Conservation (phyloP, 805 yeast genomes). For the Metschnikowia anglica region DNA sequence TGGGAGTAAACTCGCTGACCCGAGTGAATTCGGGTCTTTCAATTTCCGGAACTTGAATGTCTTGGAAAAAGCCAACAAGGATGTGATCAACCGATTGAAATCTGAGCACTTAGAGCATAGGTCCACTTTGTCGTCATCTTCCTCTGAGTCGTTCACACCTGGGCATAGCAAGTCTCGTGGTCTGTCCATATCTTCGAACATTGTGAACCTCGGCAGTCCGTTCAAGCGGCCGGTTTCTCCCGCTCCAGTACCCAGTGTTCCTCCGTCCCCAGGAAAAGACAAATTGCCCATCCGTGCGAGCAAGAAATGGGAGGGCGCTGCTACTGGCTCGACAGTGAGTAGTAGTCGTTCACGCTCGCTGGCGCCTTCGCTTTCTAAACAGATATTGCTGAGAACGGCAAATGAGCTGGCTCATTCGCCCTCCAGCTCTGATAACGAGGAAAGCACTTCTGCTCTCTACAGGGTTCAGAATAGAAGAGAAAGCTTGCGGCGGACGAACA, state of each 20-base stretch:
- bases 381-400: slow-evolving; percentile 22
- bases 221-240: slow-evolving; percentile 51
- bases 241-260: slow-evolving; percentile 19
- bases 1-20: slow-evolving; percentile 68
- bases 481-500: slow-evolving; percentile 38
- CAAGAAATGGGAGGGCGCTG: slow-evolving; percentile 10
- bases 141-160: slow-evolving; percentile 44
- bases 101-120: slow-evolving; percentile 73
- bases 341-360: slow-evolving; percentile 15
- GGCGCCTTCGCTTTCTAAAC: slow-evolving; percentile 28
- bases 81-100: slow-evolving; percentile 82
- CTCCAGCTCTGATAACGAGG: slow-evolving; percentile 70
- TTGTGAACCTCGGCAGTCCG: slow-evolving; percentile 33
- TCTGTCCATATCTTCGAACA: slow-evolving; percentile 29
- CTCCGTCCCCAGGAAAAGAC: slow-evolving; percentile 31
- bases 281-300: slow-evolving; percentile 6
- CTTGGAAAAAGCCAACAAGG: slow-evolving; percentile 90
- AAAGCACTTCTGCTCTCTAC: slow-evolving; percentile 48
- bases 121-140: slow-evolving; percentile 48
- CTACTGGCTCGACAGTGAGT: slow-evolving; percentile 4
- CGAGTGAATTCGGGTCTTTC: slow-evolving; percentile 87
- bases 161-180: slow-evolving; percentile 33
- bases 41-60: slow-evolving; percentile 86
- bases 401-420: slow-evolving; percentile 40
- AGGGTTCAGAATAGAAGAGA: slow-evolving; percentile 56